These are phyloP conservation scores for Yamadazyma paraphyllophila DNA, from an alignment of 805 yeast species.

Conservation along the genomic window DNA sequence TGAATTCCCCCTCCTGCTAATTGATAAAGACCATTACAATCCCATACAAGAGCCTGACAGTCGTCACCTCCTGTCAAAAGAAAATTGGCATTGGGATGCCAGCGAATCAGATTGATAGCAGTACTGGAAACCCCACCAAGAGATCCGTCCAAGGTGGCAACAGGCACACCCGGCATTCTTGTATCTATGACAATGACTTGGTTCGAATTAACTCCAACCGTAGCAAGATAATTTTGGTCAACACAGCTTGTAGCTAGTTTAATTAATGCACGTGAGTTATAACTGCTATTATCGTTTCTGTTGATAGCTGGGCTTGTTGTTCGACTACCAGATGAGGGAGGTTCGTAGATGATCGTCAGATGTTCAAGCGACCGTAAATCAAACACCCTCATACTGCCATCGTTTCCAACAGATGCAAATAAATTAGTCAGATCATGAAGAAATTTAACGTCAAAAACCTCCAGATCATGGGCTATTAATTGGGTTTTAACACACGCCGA, in stretches of 20 bases:
- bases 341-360: constrained; percentile 91
- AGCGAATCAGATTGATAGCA: constrained; percentile 67
- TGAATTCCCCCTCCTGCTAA: not conserved
- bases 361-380: constrained; percentile 88
- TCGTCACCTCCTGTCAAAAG: constrained; percentile 68
- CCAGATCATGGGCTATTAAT: constrained; percentile 93
- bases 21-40: constrained; percentile 38
- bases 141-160: constrained; percentile 60
- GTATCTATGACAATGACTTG: constrained; percentile 73
- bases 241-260: constrained; percentile 74
- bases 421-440: constrained; percentile 69
- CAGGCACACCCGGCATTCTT: constrained; percentile 84
- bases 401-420: constrained; percentile 92
- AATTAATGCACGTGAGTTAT: constrained; percentile 57
- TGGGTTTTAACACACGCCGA: constrained; percentile 81
- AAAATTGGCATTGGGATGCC: constrained; percentile 78
- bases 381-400: constrained; percentile 90
- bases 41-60: constrained; percentile 73
- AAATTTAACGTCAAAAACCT: constrained; percentile 90
- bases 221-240: constrained; percentile 81
- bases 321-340: constrained; percentile 31
- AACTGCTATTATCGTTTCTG: not conserved
- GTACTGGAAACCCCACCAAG: constrained; percentile 50
- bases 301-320: constrained; percentile 9
- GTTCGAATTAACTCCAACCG: constrained; percentile 70